phyloP scores from a whole-genome alignment of 1,139 yeast species.

The Geotrichum fermentans region DNA sequence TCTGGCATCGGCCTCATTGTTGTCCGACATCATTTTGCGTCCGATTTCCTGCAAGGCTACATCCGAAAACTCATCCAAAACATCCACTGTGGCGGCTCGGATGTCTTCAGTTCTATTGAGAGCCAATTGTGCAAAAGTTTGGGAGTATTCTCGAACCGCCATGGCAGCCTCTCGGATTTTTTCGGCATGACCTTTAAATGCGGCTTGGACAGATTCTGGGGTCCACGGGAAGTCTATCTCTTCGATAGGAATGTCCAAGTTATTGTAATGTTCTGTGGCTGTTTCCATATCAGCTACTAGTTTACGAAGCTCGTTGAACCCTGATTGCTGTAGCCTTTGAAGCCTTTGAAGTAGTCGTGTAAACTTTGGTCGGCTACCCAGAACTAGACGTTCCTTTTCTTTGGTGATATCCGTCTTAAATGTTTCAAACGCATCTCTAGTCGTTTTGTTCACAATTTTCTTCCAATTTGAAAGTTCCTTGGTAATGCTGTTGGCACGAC shows the following conservation, averaged over 20 bases:
- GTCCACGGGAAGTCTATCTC: constrained; percentile 22
- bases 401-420: constrained; percentile 34
- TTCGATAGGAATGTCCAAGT: constrained; percentile 21
- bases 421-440: constrained; percentile 32
- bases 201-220: constrained; percentile 28
- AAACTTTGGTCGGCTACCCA: constrained; percentile 27
- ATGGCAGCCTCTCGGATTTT: constrained; percentile 32
- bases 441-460: constrained; percentile 31
- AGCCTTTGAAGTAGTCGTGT: constrained; percentile 28
- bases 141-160: constrained; percentile 34
- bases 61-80: constrained; percentile 40
- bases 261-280: constrained; percentile 23
- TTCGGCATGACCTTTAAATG: constrained; percentile 32
- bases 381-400: constrained; percentile 29
- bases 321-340: constrained; percentile 24
- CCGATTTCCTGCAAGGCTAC: constrained; percentile 38
- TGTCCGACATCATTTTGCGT: constrained; percentile 30
- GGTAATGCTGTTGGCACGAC: constrained; percentile 14
- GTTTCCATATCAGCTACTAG: constrained; percentile 23
- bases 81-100: constrained; percentile 37
- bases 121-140: constrained; percentile 33
- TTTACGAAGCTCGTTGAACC: constrained; percentile 9
- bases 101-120: constrained; percentile 36
- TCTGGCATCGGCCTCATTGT: constrained; percentile 25
- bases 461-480: constrained; percentile 27